Evolutionary conservation across 1,139 yeast genomes (phyloP).

Genomic region (Sugiyamaella sp.): DNA sequence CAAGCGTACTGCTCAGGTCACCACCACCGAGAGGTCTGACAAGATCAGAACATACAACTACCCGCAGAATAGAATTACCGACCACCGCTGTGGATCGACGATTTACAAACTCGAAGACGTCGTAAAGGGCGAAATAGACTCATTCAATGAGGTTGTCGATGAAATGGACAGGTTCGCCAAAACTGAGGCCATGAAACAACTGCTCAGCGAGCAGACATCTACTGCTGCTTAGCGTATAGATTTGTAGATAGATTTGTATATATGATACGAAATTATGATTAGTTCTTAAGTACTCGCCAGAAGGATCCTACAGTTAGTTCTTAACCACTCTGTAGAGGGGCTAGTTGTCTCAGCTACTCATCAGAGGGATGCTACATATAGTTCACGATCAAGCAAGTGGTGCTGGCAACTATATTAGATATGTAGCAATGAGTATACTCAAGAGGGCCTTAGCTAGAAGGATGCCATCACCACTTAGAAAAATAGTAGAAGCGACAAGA

Average conservation of each 20-base stretch:
- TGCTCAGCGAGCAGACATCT: slow-evolving; percentile 31
- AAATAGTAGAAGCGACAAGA: no score
- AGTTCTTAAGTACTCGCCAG: no score
- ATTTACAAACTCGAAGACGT: slow-evolving; percentile 80
- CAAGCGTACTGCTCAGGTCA: slow-evolving; percentile 79
- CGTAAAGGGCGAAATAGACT: slow-evolving; percentile 65
- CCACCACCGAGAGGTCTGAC: slow-evolving; percentile 88
- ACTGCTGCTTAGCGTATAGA: slow-evolving; percentile 13
- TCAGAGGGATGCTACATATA: no score
- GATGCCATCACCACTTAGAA: no score
- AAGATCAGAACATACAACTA: slow-evolving; percentile 92
- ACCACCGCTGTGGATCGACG: slow-evolving; percentile 84
- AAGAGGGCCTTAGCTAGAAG: no score
- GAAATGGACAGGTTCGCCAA: slow-evolving; percentile 54
- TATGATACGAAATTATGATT: no score
- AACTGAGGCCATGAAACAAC: slow-evolving; percentile 48
- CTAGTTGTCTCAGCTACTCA: no score
- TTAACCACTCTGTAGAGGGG: no score
- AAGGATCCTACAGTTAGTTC: no score
- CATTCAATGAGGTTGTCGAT: slow-evolving; percentile 64
- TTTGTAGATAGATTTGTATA: slow-evolving; percentile 3
- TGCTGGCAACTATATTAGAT: no score
- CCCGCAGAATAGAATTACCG: slow-evolving; percentile 91
- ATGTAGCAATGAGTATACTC: no score
- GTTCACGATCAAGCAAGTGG: no score